These are phyloP conservation scores for Scheffersomyces segobiensis DNA, from an alignment of 1,139 yeast species.

Conservation along the genomic window DNA sequence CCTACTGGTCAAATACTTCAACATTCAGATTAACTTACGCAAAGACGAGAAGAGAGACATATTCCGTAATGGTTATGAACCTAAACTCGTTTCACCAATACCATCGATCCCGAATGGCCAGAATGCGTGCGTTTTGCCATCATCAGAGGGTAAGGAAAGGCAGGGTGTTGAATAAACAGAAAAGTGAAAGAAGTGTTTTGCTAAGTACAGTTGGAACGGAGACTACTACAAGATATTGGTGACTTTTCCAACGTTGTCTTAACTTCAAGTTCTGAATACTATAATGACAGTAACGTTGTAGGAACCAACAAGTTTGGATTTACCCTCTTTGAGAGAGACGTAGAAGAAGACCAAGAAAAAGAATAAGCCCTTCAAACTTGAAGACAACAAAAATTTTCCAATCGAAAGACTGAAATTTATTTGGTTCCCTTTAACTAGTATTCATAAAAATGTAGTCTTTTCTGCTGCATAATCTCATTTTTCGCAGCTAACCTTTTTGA, in stretches of 20 bases:
- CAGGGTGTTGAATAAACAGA: slow-evolving; percentile 61
- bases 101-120: slow-evolving; percentile 71
- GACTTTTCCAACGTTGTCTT: slow-evolving; percentile 13
- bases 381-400: background rate
- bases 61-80: slow-evolving; percentile 81
- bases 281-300: slow-evolving; percentile 4
- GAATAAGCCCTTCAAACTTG: background rate
- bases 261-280: slow-evolving; percentile 7
- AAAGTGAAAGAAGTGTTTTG: slow-evolving; percentile 73
- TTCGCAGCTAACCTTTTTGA: background rate
- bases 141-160: slow-evolving; percentile 76
- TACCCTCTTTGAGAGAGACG: slow-evolving; percentile 1
- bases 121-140: slow-evolving; percentile 89
- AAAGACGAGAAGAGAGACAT: slow-evolving; percentile 56
- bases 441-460: too few species aligned
- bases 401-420: background rate
- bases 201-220: slow-evolving; percentile 83
- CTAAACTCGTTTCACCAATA: slow-evolving; percentile 68
- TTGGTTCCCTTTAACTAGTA: too few species aligned
- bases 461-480: background rate
- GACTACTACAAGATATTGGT: slow-evolving; percentile 9
- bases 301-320: slow-evolving; percentile 5
- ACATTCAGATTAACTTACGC: slow-evolving; percentile 21
- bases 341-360: background rate
- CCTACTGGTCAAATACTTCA: slow-evolving; percentile 18